Conservation (phyloP, 192 early-diverging fungal species). For the Backusella circina region DNA sequence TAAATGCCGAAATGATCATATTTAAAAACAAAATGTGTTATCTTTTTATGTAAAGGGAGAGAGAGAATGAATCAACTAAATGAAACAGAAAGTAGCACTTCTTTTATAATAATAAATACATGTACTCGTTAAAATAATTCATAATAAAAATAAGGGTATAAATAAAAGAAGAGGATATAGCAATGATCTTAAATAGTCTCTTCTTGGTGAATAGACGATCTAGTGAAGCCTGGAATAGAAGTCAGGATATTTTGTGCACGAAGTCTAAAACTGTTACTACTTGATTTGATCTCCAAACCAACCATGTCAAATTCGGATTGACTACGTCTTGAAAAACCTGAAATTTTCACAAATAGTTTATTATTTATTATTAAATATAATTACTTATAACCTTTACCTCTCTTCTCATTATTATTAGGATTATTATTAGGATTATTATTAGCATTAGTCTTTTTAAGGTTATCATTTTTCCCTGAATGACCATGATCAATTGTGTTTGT, state of each 20-base stretch:
- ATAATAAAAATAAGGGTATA: background rate
- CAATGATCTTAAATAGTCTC: background rate
- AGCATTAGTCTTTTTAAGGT: background rate
- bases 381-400: background rate
- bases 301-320: conserved; percentile 20
- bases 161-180: background rate
- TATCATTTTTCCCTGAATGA: background rate
- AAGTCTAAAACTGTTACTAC: conserved; percentile 9
- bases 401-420: background rate
- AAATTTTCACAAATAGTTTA: background rate
- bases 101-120: too few species aligned
- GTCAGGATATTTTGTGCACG: conserved; percentile 24
- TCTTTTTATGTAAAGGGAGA: too few species aligned
- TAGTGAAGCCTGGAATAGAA: conserved; percentile 12
- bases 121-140: too few species aligned
- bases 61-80: too few species aligned
- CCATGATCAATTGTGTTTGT: background rate
- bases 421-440: background rate
- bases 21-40: too few species aligned
- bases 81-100: too few species aligned
- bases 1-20: too few species aligned
- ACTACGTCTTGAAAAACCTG: conserved; percentile 14
- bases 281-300: background rate
- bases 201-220: background rate
- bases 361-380: background rate